A percentile compares a stretch with the other conserved stretches of the same genome.
Conservation (phyloP, 2,329 filamentous ascomycete genomes). For the Fusarium duplospermum region DNA sequence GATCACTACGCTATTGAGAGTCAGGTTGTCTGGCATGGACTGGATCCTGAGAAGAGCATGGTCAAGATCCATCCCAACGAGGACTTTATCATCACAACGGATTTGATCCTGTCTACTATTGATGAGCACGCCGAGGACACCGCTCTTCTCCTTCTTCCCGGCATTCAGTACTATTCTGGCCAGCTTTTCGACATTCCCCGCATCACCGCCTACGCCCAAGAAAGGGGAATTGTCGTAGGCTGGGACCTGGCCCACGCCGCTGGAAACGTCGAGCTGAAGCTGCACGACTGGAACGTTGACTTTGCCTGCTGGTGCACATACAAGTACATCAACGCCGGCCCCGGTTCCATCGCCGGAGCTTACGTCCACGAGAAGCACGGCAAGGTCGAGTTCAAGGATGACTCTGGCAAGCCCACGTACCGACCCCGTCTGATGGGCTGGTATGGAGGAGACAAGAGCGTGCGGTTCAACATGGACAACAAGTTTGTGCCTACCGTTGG, state of each 20-base stretch:
- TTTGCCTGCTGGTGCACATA: slow-evolving; percentile 95
- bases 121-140: slow-evolving; percentile 78
- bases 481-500: slow-evolving; percentile 81
- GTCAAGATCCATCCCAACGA: slow-evolving; percentile 76
- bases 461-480: slow-evolving; percentile 87
- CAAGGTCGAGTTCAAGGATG: slow-evolving; percentile 57
- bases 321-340: slow-evolving; percentile 91
- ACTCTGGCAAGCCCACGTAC: slow-evolving; percentile 58
- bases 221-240: slow-evolving; percentile 77
- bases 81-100: slow-evolving; percentile 72
- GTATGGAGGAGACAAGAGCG: slow-evolving; percentile 85
- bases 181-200: slow-evolving; percentile 85
- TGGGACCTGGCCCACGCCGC: slow-evolving; percentile 92
- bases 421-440: slow-evolving; percentile 80
- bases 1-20: slow-evolving; percentile 89
- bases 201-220: slow-evolving; percentile 83
- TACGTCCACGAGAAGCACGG: slow-evolving; percentile 85
- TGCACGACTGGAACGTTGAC: slow-evolving; percentile 92
- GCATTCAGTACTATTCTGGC: slow-evolving; percentile 92
- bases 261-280: slow-evolving; percentile 81
- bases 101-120: slow-evolving; percentile 78
- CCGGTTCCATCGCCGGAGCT: slow-evolving; percentile 81
- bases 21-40: slow-evolving; percentile 78
- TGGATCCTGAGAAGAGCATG: slow-evolving; percentile 75
- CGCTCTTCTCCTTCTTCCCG: slow-evolving; percentile 83